Conservation (phyloP, 2,329 filamentous ascomycete genomes). For the Chalaropsis thielavioides region DNA sequence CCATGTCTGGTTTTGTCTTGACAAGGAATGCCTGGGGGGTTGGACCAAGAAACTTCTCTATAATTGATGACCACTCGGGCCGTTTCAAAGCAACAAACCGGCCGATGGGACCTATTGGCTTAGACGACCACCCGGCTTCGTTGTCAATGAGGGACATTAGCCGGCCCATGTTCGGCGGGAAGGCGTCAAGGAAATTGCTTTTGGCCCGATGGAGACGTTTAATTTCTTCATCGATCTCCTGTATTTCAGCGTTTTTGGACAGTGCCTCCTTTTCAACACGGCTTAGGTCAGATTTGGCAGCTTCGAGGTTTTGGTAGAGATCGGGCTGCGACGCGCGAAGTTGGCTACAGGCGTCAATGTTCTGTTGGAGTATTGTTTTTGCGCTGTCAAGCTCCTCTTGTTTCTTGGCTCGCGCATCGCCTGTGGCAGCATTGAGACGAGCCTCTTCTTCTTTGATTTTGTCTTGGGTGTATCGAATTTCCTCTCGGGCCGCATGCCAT, state of each 20-base stretch:
- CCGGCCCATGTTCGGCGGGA: conserved; percentile 44
- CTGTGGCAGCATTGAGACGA: conserved; percentile 52
- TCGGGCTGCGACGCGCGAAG: neutral
- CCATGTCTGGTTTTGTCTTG: conserved; percentile 59
- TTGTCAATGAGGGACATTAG: conserved; percentile 54
- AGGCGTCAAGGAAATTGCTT: conserved; percentile 48
- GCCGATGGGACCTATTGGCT: conserved; percentile 74
- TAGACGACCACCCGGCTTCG: conserved; percentile 53
- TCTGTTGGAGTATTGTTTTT: conserved; percentile 5
- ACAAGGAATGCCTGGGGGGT: conserved; percentile 68
- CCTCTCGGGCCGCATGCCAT: conserved; percentile 38
- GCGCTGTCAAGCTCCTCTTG: conserved; percentile 34
- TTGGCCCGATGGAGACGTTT: conserved; percentile 25
- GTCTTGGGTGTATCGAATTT: conserved; percentile 31
- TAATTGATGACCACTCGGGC: conserved; percentile 66
- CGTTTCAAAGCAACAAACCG: conserved; percentile 60
- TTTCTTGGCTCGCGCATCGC: conserved; percentile 52
- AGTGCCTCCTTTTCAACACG: conserved; percentile 20
- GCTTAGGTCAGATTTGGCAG: conserved; percentile 20
- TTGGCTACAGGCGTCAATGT: neutral
- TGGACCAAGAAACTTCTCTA: conserved; percentile 64
- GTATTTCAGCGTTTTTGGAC: conserved; percentile 20
- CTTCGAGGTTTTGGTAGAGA: conserved; percentile 8
- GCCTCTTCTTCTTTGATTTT: conserved; percentile 42
- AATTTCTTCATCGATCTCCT: conserved; percentile 21